phyloP scores from a whole-genome alignment of 129 eudicot genomes.

The Lactuca sativa region DNA sequence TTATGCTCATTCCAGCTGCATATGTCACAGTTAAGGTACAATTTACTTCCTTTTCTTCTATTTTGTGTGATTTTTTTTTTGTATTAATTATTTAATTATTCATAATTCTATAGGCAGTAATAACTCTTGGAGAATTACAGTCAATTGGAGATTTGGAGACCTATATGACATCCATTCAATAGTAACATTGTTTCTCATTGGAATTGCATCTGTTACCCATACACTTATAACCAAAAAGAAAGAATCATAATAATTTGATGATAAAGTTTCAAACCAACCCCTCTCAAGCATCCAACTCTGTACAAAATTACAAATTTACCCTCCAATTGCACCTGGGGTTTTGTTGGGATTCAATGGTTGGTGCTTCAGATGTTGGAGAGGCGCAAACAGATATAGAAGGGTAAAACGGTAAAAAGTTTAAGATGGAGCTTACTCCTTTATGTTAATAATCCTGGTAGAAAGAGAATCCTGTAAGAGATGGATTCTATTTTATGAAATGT shows the following conservation, averaged over 20 bases:
- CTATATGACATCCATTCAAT: constrained; percentile 79
- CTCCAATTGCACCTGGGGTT: constrained; percentile 4
- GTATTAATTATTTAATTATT: no score
- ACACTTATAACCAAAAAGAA: constrained; percentile 45
- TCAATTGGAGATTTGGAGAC: constrained; percentile 88
- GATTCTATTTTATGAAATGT: constrained; percentile 14
- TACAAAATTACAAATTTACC: constrained; percentile 26
- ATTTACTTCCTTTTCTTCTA: background rate
- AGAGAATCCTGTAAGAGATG: constrained; percentile 14
- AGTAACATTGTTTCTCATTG: constrained; percentile 79
- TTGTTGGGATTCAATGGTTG: background rate
- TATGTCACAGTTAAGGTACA: constrained; percentile 76
- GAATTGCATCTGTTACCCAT: constrained; percentile 68
- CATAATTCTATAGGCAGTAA: constrained; percentile 63
- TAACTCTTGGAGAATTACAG: constrained; percentile 84
- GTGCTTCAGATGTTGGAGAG: constrained; percentile 17
- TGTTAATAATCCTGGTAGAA: background rate
- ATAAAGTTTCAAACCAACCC: constrained; percentile 8
- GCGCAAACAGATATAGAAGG: constrained; percentile 19
- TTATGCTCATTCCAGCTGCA: constrained; percentile 73
- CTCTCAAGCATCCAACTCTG: constrained; percentile 13
- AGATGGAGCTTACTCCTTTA: constrained; percentile 9
- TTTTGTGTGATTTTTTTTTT: no score
- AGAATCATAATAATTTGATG: constrained; percentile 24
- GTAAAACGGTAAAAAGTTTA: constrained; percentile 18